A percentile compares a stretch with the other conserved stretches of the same genome.
Conservation (phyloP, 2,329 filamentous ascomycete genomes). For the Trichoderma sp. region DNA sequence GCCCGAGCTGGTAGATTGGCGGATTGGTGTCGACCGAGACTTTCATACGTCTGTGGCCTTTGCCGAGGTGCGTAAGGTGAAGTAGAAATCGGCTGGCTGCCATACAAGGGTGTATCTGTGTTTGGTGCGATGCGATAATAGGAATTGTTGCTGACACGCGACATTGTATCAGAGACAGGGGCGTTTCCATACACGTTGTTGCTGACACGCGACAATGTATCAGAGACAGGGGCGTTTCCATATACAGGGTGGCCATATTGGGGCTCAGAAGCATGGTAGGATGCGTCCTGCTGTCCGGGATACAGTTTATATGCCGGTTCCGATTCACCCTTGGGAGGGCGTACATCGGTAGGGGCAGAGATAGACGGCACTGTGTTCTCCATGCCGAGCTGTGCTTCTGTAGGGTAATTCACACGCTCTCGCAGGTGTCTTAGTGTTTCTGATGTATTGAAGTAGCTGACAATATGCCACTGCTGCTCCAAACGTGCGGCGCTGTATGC, state of each 20-base stretch:
- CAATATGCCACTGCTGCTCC: neutral
- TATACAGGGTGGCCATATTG: neutral
- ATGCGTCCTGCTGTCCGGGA: neutral
- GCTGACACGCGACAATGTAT: neutral
- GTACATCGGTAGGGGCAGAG: neutral
- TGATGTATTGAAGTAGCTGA: conserved; percentile 5
- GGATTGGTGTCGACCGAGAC: neutral
- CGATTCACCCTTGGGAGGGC: neutral
- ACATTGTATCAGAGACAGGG: neutral
- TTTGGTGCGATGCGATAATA: neutral
- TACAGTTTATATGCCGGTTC: neutral
- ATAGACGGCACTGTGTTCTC: neutral
- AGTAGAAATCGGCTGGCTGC: neutral
- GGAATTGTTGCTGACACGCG: neutral
- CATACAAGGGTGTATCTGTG: neutral
- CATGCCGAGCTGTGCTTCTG: neutral
- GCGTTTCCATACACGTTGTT: no score
- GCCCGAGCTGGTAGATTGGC: conserved; percentile 9
- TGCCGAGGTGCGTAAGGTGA: neutral
- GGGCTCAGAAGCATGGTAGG: neutral
- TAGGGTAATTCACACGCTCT: neutral
- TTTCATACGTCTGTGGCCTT: neutral
- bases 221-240: neutral
- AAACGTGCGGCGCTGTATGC: neutral
- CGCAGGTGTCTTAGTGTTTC: conserved; percentile 5